These are phyloP conservation scores for Calonectria multiphialidica DNA, from an alignment of 2,329 filamentous ascomycete genomes.

Conservation along the genomic window DNA sequence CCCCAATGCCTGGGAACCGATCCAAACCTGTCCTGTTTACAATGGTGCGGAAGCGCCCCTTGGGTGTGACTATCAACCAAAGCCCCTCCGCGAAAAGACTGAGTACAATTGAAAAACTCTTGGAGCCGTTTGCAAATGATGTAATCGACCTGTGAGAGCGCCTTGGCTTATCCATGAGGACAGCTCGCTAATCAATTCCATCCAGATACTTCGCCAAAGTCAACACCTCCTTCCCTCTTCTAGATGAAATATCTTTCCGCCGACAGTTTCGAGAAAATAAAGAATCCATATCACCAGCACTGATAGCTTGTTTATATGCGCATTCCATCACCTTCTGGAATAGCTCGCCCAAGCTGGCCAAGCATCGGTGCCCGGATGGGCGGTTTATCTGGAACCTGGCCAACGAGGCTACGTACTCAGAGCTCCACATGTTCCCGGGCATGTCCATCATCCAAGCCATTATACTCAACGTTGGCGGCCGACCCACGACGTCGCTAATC, in stretches of 20 bases:
- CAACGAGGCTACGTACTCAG: slow-evolving; percentile 69
- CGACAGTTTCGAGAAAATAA: slow-evolving; percentile 58
- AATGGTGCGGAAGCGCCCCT: slow-evolving; percentile 58
- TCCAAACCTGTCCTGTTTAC: slow-evolving; percentile 60
- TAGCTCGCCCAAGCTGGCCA: slow-evolving; percentile 56
- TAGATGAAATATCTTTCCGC: slow-evolving; percentile 67
- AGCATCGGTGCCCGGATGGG: slow-evolving; percentile 65
- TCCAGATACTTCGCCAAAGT: slow-evolving; percentile 50
- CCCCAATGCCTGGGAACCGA: slow-evolving; percentile 46
- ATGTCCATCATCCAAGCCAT: slow-evolving; percentile 69
- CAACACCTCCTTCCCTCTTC: slow-evolving; percentile 69
- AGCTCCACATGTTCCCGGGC: slow-evolving; percentile 69
- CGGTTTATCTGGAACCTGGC: slow-evolving; percentile 74
- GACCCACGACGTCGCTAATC: slow-evolving; percentile 70
- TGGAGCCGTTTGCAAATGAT: slow-evolving; percentile 65
- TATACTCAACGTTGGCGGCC: slow-evolving; percentile 69
- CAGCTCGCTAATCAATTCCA: too few species aligned
- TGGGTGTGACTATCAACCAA: slow-evolving; percentile 53
- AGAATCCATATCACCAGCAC: slow-evolving; percentile 64
- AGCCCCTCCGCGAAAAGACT: slow-evolving; percentile 60
- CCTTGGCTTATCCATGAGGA: too few species aligned
- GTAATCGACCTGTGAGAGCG: slow-evolving; percentile 60
- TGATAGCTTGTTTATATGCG: slow-evolving; percentile 69
- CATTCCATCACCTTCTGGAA: slow-evolving; percentile 70
- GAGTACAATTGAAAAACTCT: slow-evolving; percentile 68